Base-by-base conservation (phyloP, 495 filamentous ascomycete genomes). In the Hypoxylon cercidicola region DNA sequence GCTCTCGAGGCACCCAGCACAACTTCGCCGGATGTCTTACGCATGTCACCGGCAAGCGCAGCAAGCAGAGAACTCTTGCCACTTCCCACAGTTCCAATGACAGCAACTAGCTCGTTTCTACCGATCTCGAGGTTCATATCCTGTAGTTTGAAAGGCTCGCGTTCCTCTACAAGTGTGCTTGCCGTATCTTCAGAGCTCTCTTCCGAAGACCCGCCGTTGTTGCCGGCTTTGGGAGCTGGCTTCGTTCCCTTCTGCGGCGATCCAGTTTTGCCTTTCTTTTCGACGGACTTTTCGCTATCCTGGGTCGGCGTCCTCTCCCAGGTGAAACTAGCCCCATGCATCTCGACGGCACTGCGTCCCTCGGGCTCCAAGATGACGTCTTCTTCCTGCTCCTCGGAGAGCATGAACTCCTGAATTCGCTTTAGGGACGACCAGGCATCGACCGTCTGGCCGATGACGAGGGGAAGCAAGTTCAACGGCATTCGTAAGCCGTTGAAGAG, bases 31-130 rank as follows among this genome's bases (percentile, higher is more conserved):
- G 78, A 76, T 0, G 91, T 95, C 71, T 87, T 86, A 16, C 93
- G 84, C 95, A 99, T 99, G 65, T 99, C 93, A 25, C 95, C 93
- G 1, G 93, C 94, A 41, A 98, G 76, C 5, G 95, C 93, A 47
- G 92, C 90, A 1, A 99, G 86, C 19, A 99, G 78, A 0, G 94
- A 97, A 56, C 87, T 95, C 73, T 99, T 99, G 1, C 95, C 95
- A 51, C 90, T 92, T 13, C 94, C 95, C 1, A 98, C 94, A 19
- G 87, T 84, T 41, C 95, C 95, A 72, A 97, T 97, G 1, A 99
- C 89, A 5, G 93, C 95, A 45, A 97, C 71, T 0, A 99, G 81
- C 66, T 98, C 95, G 66, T 93, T 88, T 21, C 91, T 81, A 13
- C 90, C 89, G 35, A 97, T 82, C 12, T 87, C 77, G 23, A 98